Conservation (phyloP, 805 yeast genomes). For the Barnettozyma populi region DNA sequence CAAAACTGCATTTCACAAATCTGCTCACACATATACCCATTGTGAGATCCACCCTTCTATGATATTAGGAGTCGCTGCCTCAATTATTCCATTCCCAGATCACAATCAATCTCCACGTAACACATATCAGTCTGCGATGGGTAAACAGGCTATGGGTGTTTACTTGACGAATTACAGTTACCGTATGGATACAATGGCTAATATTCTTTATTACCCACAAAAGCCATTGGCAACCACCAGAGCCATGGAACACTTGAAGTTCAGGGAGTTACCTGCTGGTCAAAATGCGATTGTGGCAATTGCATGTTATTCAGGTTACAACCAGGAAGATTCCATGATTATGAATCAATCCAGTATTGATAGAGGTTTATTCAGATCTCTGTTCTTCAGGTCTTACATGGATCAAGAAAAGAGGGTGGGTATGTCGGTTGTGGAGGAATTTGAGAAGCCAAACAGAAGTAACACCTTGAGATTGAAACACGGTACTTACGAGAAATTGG, state of each 20-base stretch:
- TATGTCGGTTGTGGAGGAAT: slow-evolving; percentile 96
- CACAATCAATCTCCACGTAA: slow-evolving; percentile 99
- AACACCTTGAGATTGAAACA: slow-evolving; percentile 94
- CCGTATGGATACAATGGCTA: slow-evolving; percentile 99
- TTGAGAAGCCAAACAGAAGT: slow-evolving; percentile 93
- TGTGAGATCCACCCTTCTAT: slow-evolving; percentile 99
- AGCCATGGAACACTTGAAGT: slow-evolving; percentile 95
- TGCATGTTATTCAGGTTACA: slow-evolving; percentile 96
- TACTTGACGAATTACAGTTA: slow-evolving; percentile 91
- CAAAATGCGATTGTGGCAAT: slow-evolving; percentile 98
- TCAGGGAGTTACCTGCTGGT: slow-evolving; percentile 98
- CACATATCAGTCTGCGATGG: slow-evolving; percentile 99
- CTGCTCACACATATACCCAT: slow-evolving; percentile 86
- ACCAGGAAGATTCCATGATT: slow-evolving; percentile 99
- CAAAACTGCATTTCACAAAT: slow-evolving; percentile 56
- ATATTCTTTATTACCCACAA: slow-evolving; percentile 94
- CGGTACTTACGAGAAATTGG: slow-evolving; percentile 96
- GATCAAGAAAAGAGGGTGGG: slow-evolving; percentile 98
- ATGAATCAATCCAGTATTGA: slow-evolving; percentile 98
- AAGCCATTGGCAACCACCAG: slow-evolving; percentile 97
- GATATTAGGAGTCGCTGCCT: slow-evolving; percentile 98
- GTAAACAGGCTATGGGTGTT: slow-evolving; percentile 99
- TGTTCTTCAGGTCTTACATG: slow-evolving; percentile 96
- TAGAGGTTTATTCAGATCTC: slow-evolving; percentile 90
- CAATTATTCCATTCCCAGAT: slow-evolving; percentile 99